Conservation (phyloP, 345 rosid species). For the Linum usitatissimum region DNA sequence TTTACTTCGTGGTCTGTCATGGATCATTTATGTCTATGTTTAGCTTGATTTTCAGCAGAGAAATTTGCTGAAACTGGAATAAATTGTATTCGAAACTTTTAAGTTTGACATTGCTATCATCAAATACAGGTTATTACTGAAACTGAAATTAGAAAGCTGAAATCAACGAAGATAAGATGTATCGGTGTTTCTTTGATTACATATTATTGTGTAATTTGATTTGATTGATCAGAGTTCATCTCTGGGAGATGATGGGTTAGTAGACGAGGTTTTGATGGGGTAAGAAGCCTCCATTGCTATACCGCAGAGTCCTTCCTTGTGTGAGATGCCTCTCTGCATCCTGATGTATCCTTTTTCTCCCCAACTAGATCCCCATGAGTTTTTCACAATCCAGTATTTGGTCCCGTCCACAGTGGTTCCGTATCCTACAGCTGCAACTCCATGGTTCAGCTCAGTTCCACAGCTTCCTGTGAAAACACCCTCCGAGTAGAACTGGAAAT, state of each 20-base stretch:
- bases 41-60: too few relatives aligned
- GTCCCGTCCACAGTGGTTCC: constrained; percentile 47
- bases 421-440: constrained; percentile 51
- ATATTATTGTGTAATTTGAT: too few relatives aligned
- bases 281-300: constrained; percentile 68
- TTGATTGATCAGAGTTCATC: constrained; percentile 35
- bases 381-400: constrained; percentile 60
- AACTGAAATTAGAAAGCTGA: not conserved
- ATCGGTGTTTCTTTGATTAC: too few relatives aligned
- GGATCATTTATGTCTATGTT: too few relatives aligned
- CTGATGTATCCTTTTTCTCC: constrained; percentile 72
- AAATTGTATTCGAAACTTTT: too few relatives aligned
- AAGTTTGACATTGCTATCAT: too few relatives aligned
- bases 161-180: not conserved
- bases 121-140: too few relatives aligned
- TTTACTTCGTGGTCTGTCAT: too few relatives aligned
- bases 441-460: constrained; percentile 48
- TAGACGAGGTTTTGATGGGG: constrained; percentile 46
- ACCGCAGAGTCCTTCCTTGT: constrained; percentile 51
- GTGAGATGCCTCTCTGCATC: constrained; percentile 39
- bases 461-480: constrained; percentile 58
- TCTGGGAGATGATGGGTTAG: constrained; percentile 19
- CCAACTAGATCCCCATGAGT: constrained; percentile 67
- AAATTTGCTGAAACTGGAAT: too few relatives aligned
- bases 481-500: constrained; percentile 80